Evolutionary conservation across 257 asterid species (phyloP), one percentile per base, ranked within the genome.

Genomic region (Ophiorrhiza pumila): DNA sequence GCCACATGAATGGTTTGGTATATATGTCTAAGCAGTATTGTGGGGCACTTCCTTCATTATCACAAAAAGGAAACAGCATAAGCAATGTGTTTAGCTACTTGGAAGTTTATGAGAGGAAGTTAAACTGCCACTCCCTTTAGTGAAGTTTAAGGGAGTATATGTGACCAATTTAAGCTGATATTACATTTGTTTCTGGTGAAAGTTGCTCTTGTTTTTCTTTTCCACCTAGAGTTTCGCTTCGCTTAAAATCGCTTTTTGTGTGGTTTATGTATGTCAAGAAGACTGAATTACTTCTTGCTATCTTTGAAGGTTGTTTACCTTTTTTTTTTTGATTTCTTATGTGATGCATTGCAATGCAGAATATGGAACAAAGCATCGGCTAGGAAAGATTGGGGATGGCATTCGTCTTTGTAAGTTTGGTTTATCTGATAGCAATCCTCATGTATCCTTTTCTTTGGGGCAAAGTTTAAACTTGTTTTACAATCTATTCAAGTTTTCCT

Each of bases 381-480:
- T 94, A 82, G 98, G 99, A 77, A 91, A 76, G 88, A 80, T 94
- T 78, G 98, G 99, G 39, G 37, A 89, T 66, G 96, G 99, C 79
- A 91, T 94, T 78, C 98, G 98, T 66, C 68, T 90, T 35, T 94
- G 99, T 94, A 83, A 88, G 97, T 87, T 72, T 32, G 41, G 14
- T 65, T 49, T 64, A 62, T 72, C 61, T 57, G 32, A 63, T 45
- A 1, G 29, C 6, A 32, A 5, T 29, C 4, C 67, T 32, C 27
- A 17, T 50, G 42, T 74, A 22, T 9, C 42, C 31, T 20, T 47
- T 64, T 42, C 41, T n/a, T n/a, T n/a, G n/a, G n/a, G n/a, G 52
- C 49, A 68, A 49, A 73, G 73, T 70, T 37, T 52, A 41, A 55
- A n/a, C n/a, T n/a, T n/a, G n/a, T n/a, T n/a, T n/a, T n/a, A n/a